Conservation (phyloP, 2,329 filamentous ascomycete species). For the Daldinia sp. region DNA sequence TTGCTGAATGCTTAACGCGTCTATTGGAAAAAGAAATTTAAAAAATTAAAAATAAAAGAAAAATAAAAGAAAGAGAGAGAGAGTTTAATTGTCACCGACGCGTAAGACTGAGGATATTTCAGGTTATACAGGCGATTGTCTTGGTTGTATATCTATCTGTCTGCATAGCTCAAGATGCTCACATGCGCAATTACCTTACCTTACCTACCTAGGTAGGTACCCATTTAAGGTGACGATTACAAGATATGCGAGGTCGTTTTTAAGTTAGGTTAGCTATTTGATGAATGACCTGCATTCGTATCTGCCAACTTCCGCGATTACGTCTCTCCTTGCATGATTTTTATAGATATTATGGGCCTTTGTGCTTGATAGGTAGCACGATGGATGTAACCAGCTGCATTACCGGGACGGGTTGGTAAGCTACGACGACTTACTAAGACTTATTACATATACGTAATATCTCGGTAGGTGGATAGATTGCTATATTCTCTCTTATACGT, state of each 20-base stretch:
- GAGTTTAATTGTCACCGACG: neutral
- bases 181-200: constrained; percentile 8
- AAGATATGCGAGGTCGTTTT: constrained; percentile 2
- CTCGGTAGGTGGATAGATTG: neutral
- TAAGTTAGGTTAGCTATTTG: neutral
- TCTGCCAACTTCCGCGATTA: constrained; percentile 13
- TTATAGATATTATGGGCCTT: neutral
- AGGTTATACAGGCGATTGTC: neutral
- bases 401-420: neutral
- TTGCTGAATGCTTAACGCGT: no score
- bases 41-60: neutral
- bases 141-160: neutral
- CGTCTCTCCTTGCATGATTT: constrained; percentile 12
- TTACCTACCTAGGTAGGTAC: neutral
- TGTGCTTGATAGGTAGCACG: no score
- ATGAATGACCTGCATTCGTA: constrained; percentile 20
- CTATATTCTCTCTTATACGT: neutral
- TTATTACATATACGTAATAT: neutral
- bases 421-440: neutral
- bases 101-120: neutral
- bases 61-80: neutral
- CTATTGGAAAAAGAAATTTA: no score
- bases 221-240: neutral
- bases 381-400: neutral
- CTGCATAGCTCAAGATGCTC: neutral